Base-by-base conservation (phyloP, 352 stramenopile genomes). In the Globisporangium lucens region DNA sequence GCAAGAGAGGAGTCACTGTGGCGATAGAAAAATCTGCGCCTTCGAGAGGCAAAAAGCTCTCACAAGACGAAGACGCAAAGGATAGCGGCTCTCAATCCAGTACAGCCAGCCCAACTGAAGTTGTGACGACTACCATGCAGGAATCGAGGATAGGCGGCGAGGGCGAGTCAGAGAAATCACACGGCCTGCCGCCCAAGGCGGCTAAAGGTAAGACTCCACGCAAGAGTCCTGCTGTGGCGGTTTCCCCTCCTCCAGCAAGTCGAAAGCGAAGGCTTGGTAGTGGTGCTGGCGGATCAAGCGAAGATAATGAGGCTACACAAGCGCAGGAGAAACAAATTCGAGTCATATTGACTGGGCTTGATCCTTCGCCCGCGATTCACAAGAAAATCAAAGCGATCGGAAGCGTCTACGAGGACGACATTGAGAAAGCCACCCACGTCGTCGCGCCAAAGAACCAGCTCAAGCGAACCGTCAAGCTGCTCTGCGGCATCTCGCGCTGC, bases 391-490 rank as follows among this genome's bases (percentile, higher is more conserved):
- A 69, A 51, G 61, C 75, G 3, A 82, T 89, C 22, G 62, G 69
- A 0, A 69, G 69, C 43, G 55, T 46, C 29, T 82, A 87, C 58
- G 79, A 88, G 68, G 70, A 83, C 15, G 79, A 89, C 22, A 69
- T 89, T 24, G 69, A 81, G 47, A 71, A 58, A 24, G 81, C 76
- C 17, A 89, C 79, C 3, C 81, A 89, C 64, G 66, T 89, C 30
- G 66, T 89, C 30, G 80, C 76, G 7, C 80, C 77, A 8, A 77
- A 72, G 35, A 72, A 83, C 59, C 66, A 80, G 57, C 71, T 89
- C 43, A 89, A 89, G 60, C 75, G 81, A 9, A 89, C 81, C 6
- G 80, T 89, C 27, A 89, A 89, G 58, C 41, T 47, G 41, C 41
- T 47, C 41, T 47, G 41, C 41, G 41, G 41, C 13, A 47, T 47